phyloP scores from a whole-genome alignment of 495 filamentous ascomycete genomes.

The Symbiotaphrina buchneri region DNA sequence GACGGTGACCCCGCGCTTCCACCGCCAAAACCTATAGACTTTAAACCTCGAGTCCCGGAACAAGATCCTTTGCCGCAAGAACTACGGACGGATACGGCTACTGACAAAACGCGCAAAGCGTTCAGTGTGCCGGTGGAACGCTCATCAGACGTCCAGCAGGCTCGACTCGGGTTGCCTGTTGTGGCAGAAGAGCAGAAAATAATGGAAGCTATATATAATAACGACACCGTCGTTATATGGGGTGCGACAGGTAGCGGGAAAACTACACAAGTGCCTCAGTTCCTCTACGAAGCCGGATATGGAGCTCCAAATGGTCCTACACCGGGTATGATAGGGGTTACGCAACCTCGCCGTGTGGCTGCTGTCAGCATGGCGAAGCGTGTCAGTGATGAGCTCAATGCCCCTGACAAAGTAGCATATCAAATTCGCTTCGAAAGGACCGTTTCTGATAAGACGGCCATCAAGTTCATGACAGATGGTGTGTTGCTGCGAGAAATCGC shows the following conservation, averaged over 20 bases:
- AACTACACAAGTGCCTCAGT: slow-evolving; percentile 92
- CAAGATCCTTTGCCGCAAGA: slow-evolving; percentile 60
- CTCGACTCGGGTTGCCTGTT: slow-evolving; percentile 63
- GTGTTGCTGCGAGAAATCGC: slow-evolving; percentile 81
- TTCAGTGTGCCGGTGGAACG: slow-evolving; percentile 55
- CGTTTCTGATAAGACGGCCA: slow-evolving; percentile 58
- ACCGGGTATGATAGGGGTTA: slow-evolving; percentile 84
- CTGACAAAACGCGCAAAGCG: slow-evolving; percentile 42
- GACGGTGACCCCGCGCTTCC: slow-evolving; percentile 3
- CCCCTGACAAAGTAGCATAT: slow-evolving; percentile 53
- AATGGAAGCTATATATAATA: slow-evolving; percentile 91
- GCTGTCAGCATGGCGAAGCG: slow-evolving; percentile 90
- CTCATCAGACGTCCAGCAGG: slow-evolving; percentile 46
- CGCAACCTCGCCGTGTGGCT: slow-evolving; percentile 81
- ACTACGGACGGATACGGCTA: slow-evolving; percentile 30
- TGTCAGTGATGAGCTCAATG: slow-evolving; percentile 59
- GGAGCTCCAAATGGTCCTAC: slow-evolving; percentile 54
- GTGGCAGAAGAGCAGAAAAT: slow-evolving; percentile 93
- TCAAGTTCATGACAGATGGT: slow-evolving; percentile 99
- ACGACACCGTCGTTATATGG: slow-evolving; percentile 74
- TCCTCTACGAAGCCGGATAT: slow-evolving; percentile 84
- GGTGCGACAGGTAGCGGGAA: slow-evolving; percentile 94
- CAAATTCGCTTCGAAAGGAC: slow-evolving; percentile 84
- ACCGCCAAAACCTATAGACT: slow-evolving; percentile 20
- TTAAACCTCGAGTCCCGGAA: slow-evolving; percentile 36